These are phyloP conservation scores for Geotrichum fermentans DNA, from an alignment of 1,139 yeast species.

Conservation along the genomic window DNA sequence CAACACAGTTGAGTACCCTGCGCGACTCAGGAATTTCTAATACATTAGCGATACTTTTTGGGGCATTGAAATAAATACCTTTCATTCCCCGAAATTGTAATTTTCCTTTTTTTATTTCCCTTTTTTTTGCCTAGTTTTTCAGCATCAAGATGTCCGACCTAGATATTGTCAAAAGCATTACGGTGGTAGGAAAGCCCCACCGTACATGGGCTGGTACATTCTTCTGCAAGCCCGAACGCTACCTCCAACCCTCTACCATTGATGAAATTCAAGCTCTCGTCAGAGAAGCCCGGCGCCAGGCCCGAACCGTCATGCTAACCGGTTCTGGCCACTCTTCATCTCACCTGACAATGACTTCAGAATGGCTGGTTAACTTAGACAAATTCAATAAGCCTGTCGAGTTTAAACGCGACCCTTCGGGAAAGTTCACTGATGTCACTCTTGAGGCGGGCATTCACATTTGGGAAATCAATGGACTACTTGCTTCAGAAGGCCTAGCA, in stretches of 20 bases:
- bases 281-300: constrained; percentile 52
- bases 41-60: too few relatives aligned
- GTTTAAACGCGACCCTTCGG: constrained; percentile 41
- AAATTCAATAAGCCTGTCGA: constrained; percentile 51
- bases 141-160: constrained; percentile 4
- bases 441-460: constrained; percentile 90
- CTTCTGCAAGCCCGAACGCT: constrained; percentile 66
- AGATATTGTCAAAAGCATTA: constrained; percentile 38
- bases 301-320: constrained; percentile 72
- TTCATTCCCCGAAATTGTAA: too few relatives aligned
- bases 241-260: constrained; percentile 65
- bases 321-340: constrained; percentile 97
- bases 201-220: constrained; percentile 93
- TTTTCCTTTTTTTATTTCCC: too few relatives aligned
- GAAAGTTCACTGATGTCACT: constrained; percentile 77
- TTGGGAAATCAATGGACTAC: constrained; percentile 65
- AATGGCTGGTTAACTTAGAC: constrained; percentile 88
- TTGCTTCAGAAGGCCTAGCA: constrained; percentile 64
- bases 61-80: too few relatives aligned
- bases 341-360: constrained; percentile 78
- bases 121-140: too few relatives aligned
- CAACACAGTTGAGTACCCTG: too few relatives aligned
- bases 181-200: constrained; percentile 37
- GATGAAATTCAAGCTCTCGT: constrained; percentile 65
- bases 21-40: too few relatives aligned